Percentiles rank a stretch among this genome's conserved stretches.
These are phyloP conservation scores for Fistulinella cinereoalba DNA, from an alignment of 1,284 basidiomycete genomes.

Conservation along the genomic window DNA sequence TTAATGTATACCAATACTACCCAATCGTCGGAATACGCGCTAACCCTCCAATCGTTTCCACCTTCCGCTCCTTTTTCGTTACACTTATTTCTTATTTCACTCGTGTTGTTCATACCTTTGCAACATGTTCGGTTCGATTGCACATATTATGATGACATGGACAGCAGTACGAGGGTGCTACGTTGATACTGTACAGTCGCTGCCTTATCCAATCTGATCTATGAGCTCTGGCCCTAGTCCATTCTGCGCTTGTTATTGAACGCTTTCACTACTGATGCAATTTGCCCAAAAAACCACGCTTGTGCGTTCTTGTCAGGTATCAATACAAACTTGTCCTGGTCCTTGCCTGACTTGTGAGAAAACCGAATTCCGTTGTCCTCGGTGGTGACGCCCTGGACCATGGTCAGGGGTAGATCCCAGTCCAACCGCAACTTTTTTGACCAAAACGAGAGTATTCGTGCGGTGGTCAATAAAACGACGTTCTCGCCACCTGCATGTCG, in stretches of 20 bases:
- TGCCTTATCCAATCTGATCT: conserved; percentile 14
- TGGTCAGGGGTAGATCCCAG: conserved; percentile 90
- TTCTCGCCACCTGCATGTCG: conserved; percentile 74
- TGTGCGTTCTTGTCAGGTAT: conserved; percentile 72
- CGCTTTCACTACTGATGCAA: conserved; percentile 68
- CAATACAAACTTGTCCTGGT: conserved; percentile 71
- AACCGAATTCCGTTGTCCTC: conserved; percentile 90
- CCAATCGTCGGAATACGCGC: conserved; percentile 17
- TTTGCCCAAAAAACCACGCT: conserved; percentile 75
- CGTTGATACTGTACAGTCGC: conserved; percentile 15
- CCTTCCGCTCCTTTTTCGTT: conserved; percentile 22
- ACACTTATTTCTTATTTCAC: conserved; percentile 14
- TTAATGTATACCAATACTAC: conserved; percentile 19
- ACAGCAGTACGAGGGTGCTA: conserved; percentile 25
- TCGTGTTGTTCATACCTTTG: conserved; percentile 28
- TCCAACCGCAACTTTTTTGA: conserved; percentile 82
- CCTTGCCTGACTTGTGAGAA: conserved; percentile 70
- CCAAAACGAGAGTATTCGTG: conserved; percentile 81
- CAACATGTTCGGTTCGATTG: conserved; percentile 24
- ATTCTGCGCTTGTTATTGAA: conserved; percentile 72
- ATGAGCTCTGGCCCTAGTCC: conserved; percentile 41
- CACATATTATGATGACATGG: conserved; percentile 26
- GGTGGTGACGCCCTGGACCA: conserved; percentile 84
- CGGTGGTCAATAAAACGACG: conserved; percentile 79
- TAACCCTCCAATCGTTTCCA: conserved; percentile 14